Base-by-base conservation (phyloP, 177 flowering plant species). In the Vitis hybrid region DNA sequence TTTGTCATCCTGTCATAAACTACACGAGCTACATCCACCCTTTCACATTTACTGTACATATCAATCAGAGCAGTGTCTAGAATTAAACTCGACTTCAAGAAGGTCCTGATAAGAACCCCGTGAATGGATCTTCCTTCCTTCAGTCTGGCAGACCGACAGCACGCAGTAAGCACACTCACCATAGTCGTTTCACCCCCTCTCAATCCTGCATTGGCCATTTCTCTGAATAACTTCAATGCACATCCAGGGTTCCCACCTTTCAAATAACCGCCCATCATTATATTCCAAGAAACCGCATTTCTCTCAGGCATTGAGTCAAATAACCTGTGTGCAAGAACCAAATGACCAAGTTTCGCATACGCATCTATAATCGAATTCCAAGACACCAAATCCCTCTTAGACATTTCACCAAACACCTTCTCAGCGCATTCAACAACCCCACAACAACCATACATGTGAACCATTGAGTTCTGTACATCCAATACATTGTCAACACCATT, bases 61-160 rank as follows among this genome's bases (percentile, higher is more conserved):
- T 86, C 87, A 17, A 92, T 77, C 74, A 92, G 72, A 62, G 91
- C 80, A 3, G 92, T 84, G 64, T 73, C 78, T n/a, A 88, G 65
- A 55, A 88, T 74, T 80, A 91, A 48, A 73, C 72, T 87, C 18
- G 69, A 60, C 15, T 75, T 67, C 18, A 62, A 3, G 2, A 70
- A 76, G 6, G 45, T 73, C 66, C 72, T 82, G 17, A 86, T 3
- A 10, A 85, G 66, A 69, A 49, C 82, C 1, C 87, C 91, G 75
- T 90, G 92, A 72, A 89, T 85, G 1, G 96, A 91, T 64, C 76
- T 82, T 52, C 96, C 96, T 80, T 92, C 91, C 62, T 78, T 83
- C 49, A 88, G 56, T 71, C 94, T 85, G 64, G 84, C 84, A 3
- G 91, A 89, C 76, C 87, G 77, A 17, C 85, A 85, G 82, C 95